These are phyloP conservation scores for Ceratocystiopsis sp. DNA, from an alignment of 2,329 filamentous ascomycete genomes.

Conservation along the genomic window DNA sequence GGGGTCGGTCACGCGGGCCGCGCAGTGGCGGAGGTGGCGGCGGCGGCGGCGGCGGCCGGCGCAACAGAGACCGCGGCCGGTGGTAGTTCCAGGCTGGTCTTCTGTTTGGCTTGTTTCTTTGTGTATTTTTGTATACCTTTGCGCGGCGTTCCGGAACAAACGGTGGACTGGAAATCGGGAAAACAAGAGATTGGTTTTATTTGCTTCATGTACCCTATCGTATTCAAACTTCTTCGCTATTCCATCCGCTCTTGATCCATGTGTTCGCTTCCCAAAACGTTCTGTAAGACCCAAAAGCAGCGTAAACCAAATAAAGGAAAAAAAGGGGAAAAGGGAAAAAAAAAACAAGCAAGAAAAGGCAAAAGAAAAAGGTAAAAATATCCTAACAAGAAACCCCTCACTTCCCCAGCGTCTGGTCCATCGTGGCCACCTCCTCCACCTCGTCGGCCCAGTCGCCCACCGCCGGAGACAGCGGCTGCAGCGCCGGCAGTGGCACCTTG, in stretches of 20 bases:
- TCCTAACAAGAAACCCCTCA: neutral
- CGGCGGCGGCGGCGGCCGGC: conserved; percentile 25
- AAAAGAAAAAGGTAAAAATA: neutral
- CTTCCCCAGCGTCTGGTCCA: neutral
- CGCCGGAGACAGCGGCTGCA: conserved; percentile 20
- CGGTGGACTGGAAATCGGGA: too few species aligned
- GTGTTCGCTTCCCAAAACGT: too few species aligned
- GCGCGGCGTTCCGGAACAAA: too few species aligned
- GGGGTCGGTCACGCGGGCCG: conserved; percentile 29
- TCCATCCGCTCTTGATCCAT: too few species aligned
- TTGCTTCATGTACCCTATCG: too few species aligned
- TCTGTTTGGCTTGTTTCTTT: neutral
- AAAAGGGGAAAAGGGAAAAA: neutral
- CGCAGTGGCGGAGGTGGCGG: conserved; percentile 35
- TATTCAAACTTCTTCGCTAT: too few species aligned
- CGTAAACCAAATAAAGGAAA: too few species aligned
- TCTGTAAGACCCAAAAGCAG: too few species aligned
- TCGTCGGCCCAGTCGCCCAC: conserved; percentile 40
- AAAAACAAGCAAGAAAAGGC: neutral
- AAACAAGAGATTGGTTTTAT: too few species aligned
- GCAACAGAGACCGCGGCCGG: conserved; percentile 25
- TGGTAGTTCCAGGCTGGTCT: conserved; percentile 22
- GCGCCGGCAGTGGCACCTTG: neutral
- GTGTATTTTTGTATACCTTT: neutral
- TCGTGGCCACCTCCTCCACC: conserved; percentile 27